These are phyloP conservation scores for Umbelopsis sp. DNA, from an alignment of 192 early-diverging fungal genomes.

Conservation along the genomic window DNA sequence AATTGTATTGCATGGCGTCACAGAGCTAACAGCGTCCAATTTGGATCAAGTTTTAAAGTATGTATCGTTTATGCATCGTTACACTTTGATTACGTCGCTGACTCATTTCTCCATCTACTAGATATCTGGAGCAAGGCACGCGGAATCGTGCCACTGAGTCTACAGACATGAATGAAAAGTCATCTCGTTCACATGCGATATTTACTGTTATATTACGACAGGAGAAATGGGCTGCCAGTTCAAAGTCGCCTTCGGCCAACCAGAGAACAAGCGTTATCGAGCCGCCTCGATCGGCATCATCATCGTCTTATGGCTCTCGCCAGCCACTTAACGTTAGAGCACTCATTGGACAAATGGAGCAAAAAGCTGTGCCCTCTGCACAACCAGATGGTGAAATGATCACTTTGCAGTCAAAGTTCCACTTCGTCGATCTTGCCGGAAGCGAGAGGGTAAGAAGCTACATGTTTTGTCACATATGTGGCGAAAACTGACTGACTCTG, in stretches of 20 bases:
- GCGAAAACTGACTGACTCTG: not conserved
- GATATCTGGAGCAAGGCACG: constrained; percentile 68
- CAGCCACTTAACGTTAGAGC: constrained; percentile 33
- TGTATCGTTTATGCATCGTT: not conserved
- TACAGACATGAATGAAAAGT: constrained; percentile 96
- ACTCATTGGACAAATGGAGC: constrained; percentile 37
- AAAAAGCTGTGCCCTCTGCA: constrained; percentile 16
- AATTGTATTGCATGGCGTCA: constrained; percentile 81
- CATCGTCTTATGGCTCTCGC: not conserved
- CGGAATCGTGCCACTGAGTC: constrained; percentile 84
- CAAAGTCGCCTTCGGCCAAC: constrained; percentile 3
- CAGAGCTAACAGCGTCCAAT: constrained; percentile 69
- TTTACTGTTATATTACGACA: constrained; percentile 90
- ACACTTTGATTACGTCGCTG: too few relatives aligned
- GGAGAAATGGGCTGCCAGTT: constrained; percentile 53
- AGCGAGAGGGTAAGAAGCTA: constrained; percentile 68
- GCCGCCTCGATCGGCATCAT: not conserved
- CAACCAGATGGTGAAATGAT: constrained; percentile 57
- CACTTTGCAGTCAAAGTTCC: constrained; percentile 83
- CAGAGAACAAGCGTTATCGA: not conserved
- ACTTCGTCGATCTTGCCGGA: constrained; percentile 99
- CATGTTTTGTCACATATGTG: not conserved
- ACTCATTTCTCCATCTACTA: constrained; percentile 19
- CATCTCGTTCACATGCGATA: constrained; percentile 96
- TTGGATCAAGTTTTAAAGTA: constrained; percentile 76